These are phyloP conservation scores for Calonectria hongkongensis DNA, from an alignment of 2,329 filamentous ascomycete species.

Conservation along the genomic window DNA sequence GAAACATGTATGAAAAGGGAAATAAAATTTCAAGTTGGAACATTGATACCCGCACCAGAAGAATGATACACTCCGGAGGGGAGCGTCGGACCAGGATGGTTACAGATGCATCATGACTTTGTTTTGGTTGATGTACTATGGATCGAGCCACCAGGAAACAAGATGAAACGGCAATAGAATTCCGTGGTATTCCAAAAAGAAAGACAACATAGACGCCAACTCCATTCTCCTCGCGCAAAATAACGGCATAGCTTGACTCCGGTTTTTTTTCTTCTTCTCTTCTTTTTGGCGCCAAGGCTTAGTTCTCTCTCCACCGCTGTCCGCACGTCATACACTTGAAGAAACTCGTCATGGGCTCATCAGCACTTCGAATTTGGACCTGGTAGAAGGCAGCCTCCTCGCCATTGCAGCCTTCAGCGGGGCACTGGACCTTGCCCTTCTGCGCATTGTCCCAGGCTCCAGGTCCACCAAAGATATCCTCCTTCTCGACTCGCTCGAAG, in stretches of 20 bases:
- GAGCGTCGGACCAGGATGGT: neutral
- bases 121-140: neutral
- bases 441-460: constrained; percentile 94
- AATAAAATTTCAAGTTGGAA: neutral
- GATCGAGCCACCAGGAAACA: neutral
- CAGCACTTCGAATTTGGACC: constrained; percentile 97
- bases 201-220: constrained; percentile 21
- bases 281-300: constrained; percentile 36
- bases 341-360: constrained; percentile 99
- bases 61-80: neutral
- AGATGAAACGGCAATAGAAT: neutral
- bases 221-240: constrained; percentile 38
- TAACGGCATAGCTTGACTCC: constrained; percentile 24
- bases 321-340: constrained; percentile 87
- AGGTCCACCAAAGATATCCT: constrained; percentile 91
- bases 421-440: constrained; percentile 88
- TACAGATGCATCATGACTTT: neutral
- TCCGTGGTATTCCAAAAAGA: constrained; percentile 17
- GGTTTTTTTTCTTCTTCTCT: neutral
- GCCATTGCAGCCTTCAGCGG: constrained; percentile 86
- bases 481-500: constrained; percentile 90
- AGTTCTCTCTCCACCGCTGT: constrained; percentile 81
- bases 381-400: constrained; percentile 94
- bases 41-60: constrained; percentile 9
- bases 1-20: neutral